phyloP scores from a whole-genome alignment of 129 eudicot genomes.

The Flaveria bidentis region DNA sequence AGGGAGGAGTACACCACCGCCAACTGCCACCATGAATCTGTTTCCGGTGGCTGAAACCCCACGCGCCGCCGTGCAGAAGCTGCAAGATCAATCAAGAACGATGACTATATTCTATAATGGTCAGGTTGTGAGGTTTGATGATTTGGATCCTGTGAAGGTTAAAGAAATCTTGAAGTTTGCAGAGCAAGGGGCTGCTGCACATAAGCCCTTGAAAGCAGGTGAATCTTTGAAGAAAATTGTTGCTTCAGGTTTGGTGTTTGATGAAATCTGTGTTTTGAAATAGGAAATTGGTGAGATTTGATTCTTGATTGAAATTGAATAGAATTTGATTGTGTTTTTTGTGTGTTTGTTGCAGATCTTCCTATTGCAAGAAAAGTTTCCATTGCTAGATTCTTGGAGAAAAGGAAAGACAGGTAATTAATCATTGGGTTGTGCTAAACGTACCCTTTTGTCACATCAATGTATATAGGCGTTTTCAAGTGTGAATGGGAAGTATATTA shows the following conservation, averaged over 20 bases:
- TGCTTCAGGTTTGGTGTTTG: conserved; percentile 23
- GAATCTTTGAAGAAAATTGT: conserved; percentile 39
- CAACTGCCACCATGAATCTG: conserved; percentile 61
- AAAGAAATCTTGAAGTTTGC: conserved; percentile 73
- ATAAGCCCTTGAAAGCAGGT: conserved; percentile 31
- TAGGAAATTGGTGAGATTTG: background rate
- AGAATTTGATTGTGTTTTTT: background rate
- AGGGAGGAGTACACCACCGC: conserved; percentile 30
- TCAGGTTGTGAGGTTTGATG: conserved; percentile 73
- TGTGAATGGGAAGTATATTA: no score
- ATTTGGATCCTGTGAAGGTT: conserved; percentile 69
- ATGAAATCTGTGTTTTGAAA: background rate
- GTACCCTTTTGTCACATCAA: no score
- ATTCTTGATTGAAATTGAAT: background rate
- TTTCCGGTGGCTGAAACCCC: conserved; percentile 29
- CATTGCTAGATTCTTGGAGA: conserved; percentile 80
- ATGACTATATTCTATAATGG: conserved; percentile 94
- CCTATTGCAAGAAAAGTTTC: conserved; percentile 92
- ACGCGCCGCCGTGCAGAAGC: conserved; percentile 30
- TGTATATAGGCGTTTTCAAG: no score
- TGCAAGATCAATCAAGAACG: conserved; percentile 18
- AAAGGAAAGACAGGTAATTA: conserved; percentile 70
- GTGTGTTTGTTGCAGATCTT: conserved; percentile 49
- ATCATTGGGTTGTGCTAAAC: no score
- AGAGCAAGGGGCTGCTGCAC: conserved; percentile 37